Base-by-base conservation (phyloP, 305 asterid genomes). In the Solanum aculeatissimum region DNA sequence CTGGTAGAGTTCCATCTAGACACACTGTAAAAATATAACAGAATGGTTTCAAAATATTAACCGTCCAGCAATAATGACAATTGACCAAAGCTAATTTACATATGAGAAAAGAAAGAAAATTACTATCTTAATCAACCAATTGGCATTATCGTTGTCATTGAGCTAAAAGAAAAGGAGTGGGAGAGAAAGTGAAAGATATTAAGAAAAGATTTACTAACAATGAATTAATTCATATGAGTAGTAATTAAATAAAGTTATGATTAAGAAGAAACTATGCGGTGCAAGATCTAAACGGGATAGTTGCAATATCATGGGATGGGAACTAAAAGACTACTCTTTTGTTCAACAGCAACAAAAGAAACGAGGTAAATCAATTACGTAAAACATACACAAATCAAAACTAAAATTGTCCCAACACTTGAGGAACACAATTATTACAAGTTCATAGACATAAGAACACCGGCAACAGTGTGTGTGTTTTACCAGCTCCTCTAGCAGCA, bases 1-100 rank as follows among this genome's bases (percentile, higher is more conserved):
- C 99, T 35, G 99, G 99, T 87, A 87, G 58, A n/a, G 99, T 90
- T 88, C 98, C 99, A 84, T 97, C 98, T 92, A 97, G 89, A 85
- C 99, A 97, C 35, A 95, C 98, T 97, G 94, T 55, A 49, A 25
- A 85, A 83, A 89, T 69, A 38, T 35, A 60, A 65, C 29, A 29
- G 21, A 55, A 78, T 65, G 16, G 23, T 78, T 49, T 42, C 25
- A 19, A 42, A 9, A 70, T 70, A 9, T 70, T 70, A 18, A 38
- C 14, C 27, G 57, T 16, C 29, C 80, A 43, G 13, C 29, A n/a
- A 14, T 49, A 29, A 49, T 27, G 9, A 49, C 60, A 49, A 54
- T 79, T 79, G 43, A 53, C 63, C 13, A 40, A 47, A 74, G 38
- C 57, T 47, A 45, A 74, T 25, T 16, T 27, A 3, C 42, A 27